Conservation (phyloP, 352 stramenopile genomes). For the Globisporangium irregulare region DNA sequence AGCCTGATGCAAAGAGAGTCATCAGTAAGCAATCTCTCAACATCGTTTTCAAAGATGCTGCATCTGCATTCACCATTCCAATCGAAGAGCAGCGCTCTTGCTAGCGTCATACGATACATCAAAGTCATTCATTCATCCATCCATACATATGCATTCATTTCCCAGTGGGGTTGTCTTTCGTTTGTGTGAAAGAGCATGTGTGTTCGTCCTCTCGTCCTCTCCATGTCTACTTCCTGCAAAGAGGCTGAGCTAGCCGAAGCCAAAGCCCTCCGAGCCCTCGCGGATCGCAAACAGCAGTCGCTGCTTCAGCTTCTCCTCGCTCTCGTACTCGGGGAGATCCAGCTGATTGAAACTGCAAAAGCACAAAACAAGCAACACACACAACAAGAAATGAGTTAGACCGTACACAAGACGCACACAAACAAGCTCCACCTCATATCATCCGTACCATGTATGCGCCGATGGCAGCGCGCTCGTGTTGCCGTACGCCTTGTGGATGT, state of each 20-base stretch:
- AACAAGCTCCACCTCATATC: neutral
- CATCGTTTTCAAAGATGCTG: too few species aligned
- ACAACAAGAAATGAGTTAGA: neutral
- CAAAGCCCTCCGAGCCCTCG: conserved; percentile 97
- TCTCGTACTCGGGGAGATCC: conserved; percentile 98
- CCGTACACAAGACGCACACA: neutral
- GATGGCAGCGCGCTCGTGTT: conserved; percentile 83
- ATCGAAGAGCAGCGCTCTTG: too few species aligned
- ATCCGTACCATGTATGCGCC: conserved; percentile 95
- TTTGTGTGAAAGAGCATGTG: neutral
- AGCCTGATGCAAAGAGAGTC: too few species aligned
- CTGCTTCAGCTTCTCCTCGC: conserved; percentile 96
- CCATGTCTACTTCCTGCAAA: neutral
- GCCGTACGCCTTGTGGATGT: conserved; percentile 97
- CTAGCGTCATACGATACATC: neutral
- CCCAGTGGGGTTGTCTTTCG: neutral
- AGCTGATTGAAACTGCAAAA: conserved; percentile 96
- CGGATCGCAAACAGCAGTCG: conserved; percentile 97
- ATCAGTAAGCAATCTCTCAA: too few species aligned
- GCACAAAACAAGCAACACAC: neutral
- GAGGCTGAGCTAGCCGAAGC: conserved; percentile 90
- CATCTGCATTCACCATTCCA: too few species aligned
- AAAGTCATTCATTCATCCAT: conserved; percentile 1
- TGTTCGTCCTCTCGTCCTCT: neutral
- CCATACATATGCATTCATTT: neutral